phyloP scores from a whole-genome alignment of 768 basidiomycete genomes.

The Fibroporia radiculosa region DNA sequence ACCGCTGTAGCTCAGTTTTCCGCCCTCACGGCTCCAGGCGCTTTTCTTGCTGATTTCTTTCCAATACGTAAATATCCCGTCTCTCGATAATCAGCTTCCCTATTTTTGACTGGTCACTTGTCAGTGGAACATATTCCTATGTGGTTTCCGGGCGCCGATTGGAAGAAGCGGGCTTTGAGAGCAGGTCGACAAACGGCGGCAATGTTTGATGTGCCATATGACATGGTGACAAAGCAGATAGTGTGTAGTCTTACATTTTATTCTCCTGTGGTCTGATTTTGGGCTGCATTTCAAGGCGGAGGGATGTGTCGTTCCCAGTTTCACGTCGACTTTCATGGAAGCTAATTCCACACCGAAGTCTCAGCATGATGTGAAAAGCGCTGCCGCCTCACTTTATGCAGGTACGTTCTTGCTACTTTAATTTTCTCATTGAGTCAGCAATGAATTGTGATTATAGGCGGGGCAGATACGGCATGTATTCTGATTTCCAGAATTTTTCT shows the following conservation, averaged over 20 bases:
- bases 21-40: slow-evolving; percentile 22
- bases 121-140: slow-evolving; percentile 29
- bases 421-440: neutral
- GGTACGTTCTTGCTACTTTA: slow-evolving; percentile 5
- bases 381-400: slow-evolving; percentile 10
- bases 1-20: slow-evolving; percentile 19
- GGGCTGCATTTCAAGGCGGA: slow-evolving; percentile 8
- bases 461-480: slow-evolving; percentile 15
- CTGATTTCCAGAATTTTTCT: slow-evolving; percentile 22
- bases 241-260: slow-evolving; percentile 11
- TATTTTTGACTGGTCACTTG: neutral
- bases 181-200: slow-evolving; percentile 14
- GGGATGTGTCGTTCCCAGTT: slow-evolving; percentile 14
- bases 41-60: slow-evolving; percentile 27
- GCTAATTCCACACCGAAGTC: slow-evolving; percentile 1
- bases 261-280: neutral
- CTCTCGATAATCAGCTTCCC: neutral
- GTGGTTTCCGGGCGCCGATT: slow-evolving; percentile 34
- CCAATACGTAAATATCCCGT: slow-evolving; percentile 19
- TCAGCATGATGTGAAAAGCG: slow-evolving; percentile 12
- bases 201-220: slow-evolving; percentile 23
- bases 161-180: slow-evolving; percentile 25
- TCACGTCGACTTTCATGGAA: slow-evolving; percentile 12
- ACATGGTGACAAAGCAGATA: slow-evolving; percentile 24
- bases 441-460: slow-evolving; percentile 1